Base-by-base conservation (phyloP, 768 basidiomycete species). In the Naganishia randhawae region DNA sequence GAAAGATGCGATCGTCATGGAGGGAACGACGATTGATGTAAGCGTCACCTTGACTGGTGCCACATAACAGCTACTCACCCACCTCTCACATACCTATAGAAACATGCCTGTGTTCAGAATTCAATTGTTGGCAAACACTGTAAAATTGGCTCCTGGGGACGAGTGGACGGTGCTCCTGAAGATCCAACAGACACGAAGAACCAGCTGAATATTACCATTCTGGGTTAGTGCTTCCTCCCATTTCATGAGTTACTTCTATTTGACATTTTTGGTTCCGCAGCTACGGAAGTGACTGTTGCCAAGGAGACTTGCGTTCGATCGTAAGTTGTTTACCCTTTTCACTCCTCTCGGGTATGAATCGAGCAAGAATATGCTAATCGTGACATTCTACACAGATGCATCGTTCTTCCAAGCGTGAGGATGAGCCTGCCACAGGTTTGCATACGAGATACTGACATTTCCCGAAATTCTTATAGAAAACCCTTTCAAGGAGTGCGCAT, bases 131-230 rank as follows among this genome's bases (percentile, higher is more conserved):
- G 67, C 9, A 65, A 48, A 25, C 77, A 81, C 42, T 82, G 81
- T 75, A 80, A 80, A 71, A 75, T 83, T 65, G 82, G 81, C 8
- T 75, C 79, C 0, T 83, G 82, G 82, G 77, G 80, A 2, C 74
- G 82, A 63, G 80, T 82, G 16, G 81, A 82, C 50, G 82, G 82
- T 7, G 73, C 74, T 10, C 72, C 74, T 41, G 78, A 57, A 25
- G 39, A 55, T 35, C 45, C 52, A 35, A 54, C 42, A 13, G 57
- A 77, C 25, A 68, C 68, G 39, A 75, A 78, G 70, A 80, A 81
- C 32, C 75, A 81, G 71, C 78, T 81, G 73, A 80, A 75, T 50
- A 80, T 82, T 42, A 78, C 80, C 25, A 81, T 83, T 42, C 74
- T 83, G 50, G 82, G 81, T 81, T 50, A 67, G 80, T 74, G 39